A percentile compares a stretch with the other conserved stretches of the same genome.
phyloP scores from a whole-genome alignment of 1,284 basidiomycete genomes.

The Cryptococcus hybrid region DNA sequence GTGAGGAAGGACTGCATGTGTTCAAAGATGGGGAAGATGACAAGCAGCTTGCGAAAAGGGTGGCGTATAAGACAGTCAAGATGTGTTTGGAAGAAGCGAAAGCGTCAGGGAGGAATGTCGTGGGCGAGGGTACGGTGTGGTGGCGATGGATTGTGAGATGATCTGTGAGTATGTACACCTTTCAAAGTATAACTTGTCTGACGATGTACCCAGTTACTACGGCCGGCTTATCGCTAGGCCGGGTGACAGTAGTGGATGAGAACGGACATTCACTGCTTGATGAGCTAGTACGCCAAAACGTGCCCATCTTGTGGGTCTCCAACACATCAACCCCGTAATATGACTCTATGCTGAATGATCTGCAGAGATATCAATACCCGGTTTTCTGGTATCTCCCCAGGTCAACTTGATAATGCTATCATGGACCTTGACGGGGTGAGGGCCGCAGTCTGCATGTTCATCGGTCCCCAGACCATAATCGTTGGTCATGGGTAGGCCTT shows the following conservation, averaged over 20 bases:
- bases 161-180: conserved; percentile 55
- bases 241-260: conserved; percentile 80
- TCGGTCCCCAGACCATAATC: conserved; percentile 74
- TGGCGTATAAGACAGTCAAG: conserved; percentile 64
- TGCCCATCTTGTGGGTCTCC: conserved; percentile 69
- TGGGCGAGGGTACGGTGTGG: conserved; percentile 63
- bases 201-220: conserved; percentile 61
- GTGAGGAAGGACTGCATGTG: conserved; percentile 31
- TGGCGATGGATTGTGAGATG: conserved; percentile 87
- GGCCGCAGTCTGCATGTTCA: conserved; percentile 63
- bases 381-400: conserved; percentile 77
- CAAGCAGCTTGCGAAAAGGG: conserved; percentile 67
- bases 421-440: conserved; percentile 67
- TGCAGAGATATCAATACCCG: conserved; percentile 77
- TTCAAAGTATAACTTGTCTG: too few species aligned
- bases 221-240: conserved; percentile 78
- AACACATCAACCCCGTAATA: too few species aligned
- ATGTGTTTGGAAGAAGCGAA: conserved; percentile 19
- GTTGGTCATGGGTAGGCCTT: conserved; percentile 60
- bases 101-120: conserved; percentile 42
- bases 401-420: conserved; percentile 60
- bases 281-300: conserved; percentile 73
- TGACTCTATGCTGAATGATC: too few species aligned
- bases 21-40: conserved; percentile 54
- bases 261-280: conserved; percentile 72